Conservation (phyloP, 2,329 filamentous ascomycete species). For the Cytospora schulzeri region DNA sequence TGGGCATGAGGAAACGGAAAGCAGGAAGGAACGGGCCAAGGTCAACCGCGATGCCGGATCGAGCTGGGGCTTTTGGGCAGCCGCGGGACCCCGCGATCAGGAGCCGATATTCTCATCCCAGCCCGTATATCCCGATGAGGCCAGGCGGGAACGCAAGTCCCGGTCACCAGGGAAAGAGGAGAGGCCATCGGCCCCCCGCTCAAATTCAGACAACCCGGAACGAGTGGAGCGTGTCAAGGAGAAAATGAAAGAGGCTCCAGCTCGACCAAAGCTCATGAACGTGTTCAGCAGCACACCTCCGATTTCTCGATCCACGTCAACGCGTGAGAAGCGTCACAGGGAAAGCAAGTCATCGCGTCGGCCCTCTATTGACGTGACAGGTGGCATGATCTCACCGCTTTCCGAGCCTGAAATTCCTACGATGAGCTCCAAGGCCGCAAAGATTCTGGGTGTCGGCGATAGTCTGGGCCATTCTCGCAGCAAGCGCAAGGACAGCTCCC, state of each 20-base stretch:
- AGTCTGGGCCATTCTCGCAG: slow-evolving; percentile 41
- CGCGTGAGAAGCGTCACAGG: slow-evolving; percentile 62
- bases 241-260: slow-evolving; percentile 50
- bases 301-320: slow-evolving; percentile 69
- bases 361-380: slow-evolving; percentile 66
- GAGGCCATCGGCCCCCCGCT: slow-evolving; percentile 66
- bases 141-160: slow-evolving; percentile 46
- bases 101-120: slow-evolving; percentile 62
- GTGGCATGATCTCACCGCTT: slow-evolving; percentile 71
- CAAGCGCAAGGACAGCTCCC: slow-evolving; percentile 47
- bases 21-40: slow-evolving; percentile 76
- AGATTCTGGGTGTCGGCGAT: slow-evolving; percentile 66
- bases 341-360: slow-evolving; percentile 66
- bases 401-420: slow-evolving; percentile 64
- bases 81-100: slow-evolving; percentile 48
- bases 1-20: slow-evolving; percentile 46
- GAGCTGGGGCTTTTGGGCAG: slow-evolving; percentile 77
- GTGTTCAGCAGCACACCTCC: slow-evolving; percentile 70
- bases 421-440: slow-evolving; percentile 76
- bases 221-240: slow-evolving; percentile 42
- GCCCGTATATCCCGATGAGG: slow-evolving; percentile 66
- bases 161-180: slow-evolving; percentile 62
- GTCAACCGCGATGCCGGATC: slow-evolving; percentile 67
- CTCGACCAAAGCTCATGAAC: slow-evolving; percentile 61
- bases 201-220: slow-evolving; percentile 70